Evolutionary conservation across 345 rosid species (phyloP), one percentile per base, ranked within the genome.

Genomic region (Rhizophora apiculata): DNA sequence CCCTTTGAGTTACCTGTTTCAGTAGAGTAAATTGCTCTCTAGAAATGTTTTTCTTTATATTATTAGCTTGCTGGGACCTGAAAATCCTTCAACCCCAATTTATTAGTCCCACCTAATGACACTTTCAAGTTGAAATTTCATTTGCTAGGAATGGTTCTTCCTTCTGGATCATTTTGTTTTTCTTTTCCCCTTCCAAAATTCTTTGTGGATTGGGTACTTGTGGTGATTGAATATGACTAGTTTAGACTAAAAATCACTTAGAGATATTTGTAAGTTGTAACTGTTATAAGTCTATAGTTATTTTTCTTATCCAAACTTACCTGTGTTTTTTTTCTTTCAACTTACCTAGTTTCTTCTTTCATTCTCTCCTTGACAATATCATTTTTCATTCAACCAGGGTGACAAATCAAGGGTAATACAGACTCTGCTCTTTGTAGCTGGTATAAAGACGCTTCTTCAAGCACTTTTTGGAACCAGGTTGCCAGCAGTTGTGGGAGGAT

Each of bases 401-500:
- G 80, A 77, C 53, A 77, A 77, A 67, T 76, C 73, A 27, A 60
- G 66, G 32, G 80, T 72, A 19, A 77, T 77, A 63, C 80, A 77
- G 60, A 77, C 76, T 59, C 62, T 77, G 18, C 80, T 77, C 26
- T 77, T 77, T 63, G 80, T 77, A 58, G 53, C 80, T 52, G 80
- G 80, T 52, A 62, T 77, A 56, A 77, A 77, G 55, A 77, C 80
- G 8, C 80, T 77, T 67, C 76, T 77, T 21, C 80, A 77, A 68
- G 73, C 80, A 55, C 76, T 77, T 20, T 77, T 77, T 30, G 80
- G 80, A 52, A 77, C 80, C 19, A 72, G 80, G 69, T 72, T 77
- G 57, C 80, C 80, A 20, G 73, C 80, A 32, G 73, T 77, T 4
- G 76, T 77, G 3, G 80, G 80, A 63, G 80, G 80, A 16, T 77